These are phyloP conservation scores for Raffaelea ambrosiae DNA, from an alignment of 2,329 filamentous ascomycete species.

Conservation along the genomic window DNA sequence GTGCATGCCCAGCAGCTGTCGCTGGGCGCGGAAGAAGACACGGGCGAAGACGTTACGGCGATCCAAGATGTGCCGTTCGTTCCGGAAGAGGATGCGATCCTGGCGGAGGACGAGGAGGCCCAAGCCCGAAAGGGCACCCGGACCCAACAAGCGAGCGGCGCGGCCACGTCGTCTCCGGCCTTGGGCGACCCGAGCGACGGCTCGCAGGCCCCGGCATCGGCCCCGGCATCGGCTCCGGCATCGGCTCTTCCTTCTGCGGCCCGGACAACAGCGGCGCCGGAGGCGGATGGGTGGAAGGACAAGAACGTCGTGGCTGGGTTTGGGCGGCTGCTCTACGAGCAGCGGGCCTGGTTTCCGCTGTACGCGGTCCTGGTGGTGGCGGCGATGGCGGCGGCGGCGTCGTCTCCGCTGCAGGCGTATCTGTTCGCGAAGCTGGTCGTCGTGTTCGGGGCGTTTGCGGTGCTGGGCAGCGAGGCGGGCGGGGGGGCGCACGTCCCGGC, in stretches of 20 bases:
- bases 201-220: neutral
- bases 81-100: neutral
- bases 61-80: too few relatives aligned
- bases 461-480: neutral
- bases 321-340: constrained; percentile 48
- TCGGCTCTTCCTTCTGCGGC: too few relatives aligned
- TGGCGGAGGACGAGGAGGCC: constrained; percentile 18
- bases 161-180: too few relatives aligned
- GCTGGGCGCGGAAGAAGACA: constrained; percentile 24
- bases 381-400: constrained; percentile 32
- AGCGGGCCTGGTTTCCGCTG: constrained; percentile 39
- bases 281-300: constrained; percentile 20
- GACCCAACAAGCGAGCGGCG: neutral
- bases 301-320: constrained; percentile 43
- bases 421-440: constrained; percentile 46
- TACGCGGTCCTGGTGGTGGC: constrained; percentile 42
- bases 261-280: neutral
- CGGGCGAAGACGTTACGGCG: neutral
- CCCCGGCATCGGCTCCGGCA: neutral
- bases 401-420: constrained; percentile 42
- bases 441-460: constrained; percentile 32
- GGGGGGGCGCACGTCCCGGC: neutral
- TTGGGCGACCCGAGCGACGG: too few relatives aligned
- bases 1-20: constrained; percentile 56
- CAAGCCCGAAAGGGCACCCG: constrained; percentile 11